Percentiles rank a stretch among this genome's conserved stretches.
Evolutionary conservation across 2,329 filamentous ascomycete genomes (phyloP).

Genomic region (Neopestalotiopsis clavispora): DNA sequence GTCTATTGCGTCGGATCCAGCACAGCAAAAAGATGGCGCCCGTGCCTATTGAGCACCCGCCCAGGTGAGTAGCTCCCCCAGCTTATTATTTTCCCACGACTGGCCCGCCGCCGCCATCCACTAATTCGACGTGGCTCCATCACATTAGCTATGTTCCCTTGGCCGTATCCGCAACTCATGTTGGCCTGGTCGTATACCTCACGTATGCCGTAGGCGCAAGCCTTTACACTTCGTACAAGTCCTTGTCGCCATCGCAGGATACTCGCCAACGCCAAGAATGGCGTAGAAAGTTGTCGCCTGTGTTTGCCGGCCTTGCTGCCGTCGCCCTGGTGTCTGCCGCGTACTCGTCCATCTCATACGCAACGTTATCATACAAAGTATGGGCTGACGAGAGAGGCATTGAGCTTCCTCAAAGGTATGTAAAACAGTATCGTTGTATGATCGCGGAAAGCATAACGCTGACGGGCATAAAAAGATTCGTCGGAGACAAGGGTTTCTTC

Average conservation of each 20-base stretch:
- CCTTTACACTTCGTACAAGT: constrained; percentile 41
- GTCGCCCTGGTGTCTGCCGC: constrained; percentile 34
- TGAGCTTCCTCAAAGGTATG: constrained; percentile 34
- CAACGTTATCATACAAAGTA: constrained; percentile 40
- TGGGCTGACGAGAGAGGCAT: constrained; percentile 45
- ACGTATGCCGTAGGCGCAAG: constrained; percentile 37
- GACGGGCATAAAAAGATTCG: constrained; percentile 17
- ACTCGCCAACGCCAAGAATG: constrained; percentile 40
- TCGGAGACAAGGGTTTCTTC: constrained; percentile 33
- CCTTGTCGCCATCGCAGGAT: constrained; percentile 39
- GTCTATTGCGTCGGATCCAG: constrained; percentile 12
- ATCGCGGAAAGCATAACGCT: no score
- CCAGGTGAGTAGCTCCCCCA: constrained; percentile 28
- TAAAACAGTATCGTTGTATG: neutral
- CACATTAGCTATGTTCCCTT: constrained; percentile 37
- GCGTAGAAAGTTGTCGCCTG: constrained; percentile 37
- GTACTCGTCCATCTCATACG: constrained; percentile 35
- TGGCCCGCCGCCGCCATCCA: neutral
- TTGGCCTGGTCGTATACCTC: constrained; percentile 36
- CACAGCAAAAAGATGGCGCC: constrained; percentile 30
- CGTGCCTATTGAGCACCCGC: constrained; percentile 32
- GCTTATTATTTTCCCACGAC: neutral
- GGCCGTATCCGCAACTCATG: constrained; percentile 33
- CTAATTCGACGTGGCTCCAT: constrained; percentile 6
- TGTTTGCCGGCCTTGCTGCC: constrained; percentile 39